Evolutionary conservation across 2,329 filamentous ascomycete species (phyloP), one percentile per base, ranked within the genome.

Genomic region (Monilinia polystroma): DNA sequence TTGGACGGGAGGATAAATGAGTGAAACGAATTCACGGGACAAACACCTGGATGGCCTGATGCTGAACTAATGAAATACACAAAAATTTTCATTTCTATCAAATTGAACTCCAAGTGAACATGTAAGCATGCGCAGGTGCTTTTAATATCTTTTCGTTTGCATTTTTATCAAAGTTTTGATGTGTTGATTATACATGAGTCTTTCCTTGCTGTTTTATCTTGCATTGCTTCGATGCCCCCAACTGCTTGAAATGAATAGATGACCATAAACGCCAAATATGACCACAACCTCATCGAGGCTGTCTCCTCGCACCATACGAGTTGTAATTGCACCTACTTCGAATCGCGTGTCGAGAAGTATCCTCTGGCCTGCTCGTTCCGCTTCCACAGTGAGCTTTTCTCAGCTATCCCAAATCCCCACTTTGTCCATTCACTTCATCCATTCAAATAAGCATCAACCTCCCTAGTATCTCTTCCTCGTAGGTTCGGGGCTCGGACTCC

Each of bases 401-500:
- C 43, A 18, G 18, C 18, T 57, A 29, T 20, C 62, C 47, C 38
- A 18, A 57, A 18, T 5, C 23, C 38, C 57, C 62, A 57, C 32
- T 23, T 26, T 41, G 49, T 38, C 41, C 35, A 54, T 23, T 20
- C 49, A 23, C 14, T 1, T 43, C 8, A 29, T 12, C 16, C 58
- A n/a, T 35, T 38, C 23, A 18, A 20, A 41, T 2, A 4, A 56
- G 32, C 52, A 26, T 7, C 47, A 51, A 8, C 32, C 55, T n/a
- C 58, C 51, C 62, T 69, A 92, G 76, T 82, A 90, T 73, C 91
- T 84, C 79, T 88, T 88, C 76, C 90, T 86, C 69, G 88, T 87
- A 7, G 92, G 91, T 78, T 96, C 92, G 4, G 94, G 94, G 73
- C 90, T 95, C 0, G 93, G 92, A 77, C 91, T 96, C 75, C 92